Evolutionary conservation across 2,329 filamentous ascomycete species (phyloP).

Genomic region (Zymoseptoria ardabiliae): DNA sequence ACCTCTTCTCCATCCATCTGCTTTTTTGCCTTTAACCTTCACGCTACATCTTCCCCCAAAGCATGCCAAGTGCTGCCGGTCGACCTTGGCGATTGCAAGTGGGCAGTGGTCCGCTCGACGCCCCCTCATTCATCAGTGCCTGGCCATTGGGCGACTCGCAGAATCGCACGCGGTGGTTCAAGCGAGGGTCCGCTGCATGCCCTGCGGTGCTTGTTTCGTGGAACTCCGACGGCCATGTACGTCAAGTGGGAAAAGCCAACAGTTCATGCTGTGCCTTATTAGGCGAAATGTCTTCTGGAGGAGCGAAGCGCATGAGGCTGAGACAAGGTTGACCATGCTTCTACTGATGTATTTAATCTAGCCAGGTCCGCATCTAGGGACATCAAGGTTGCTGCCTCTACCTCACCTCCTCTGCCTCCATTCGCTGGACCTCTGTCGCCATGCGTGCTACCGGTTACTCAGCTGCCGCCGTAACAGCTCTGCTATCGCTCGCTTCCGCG

Average conservation of each 20-base stretch:
- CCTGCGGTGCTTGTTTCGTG: background rate
- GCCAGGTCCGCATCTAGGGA: background rate
- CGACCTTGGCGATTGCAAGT: constrained; percentile 2
- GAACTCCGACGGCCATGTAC: background rate
- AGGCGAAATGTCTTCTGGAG: background rate
- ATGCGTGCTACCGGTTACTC: constrained; percentile 10
- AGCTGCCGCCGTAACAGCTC: constrained; percentile 5
- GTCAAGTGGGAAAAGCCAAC: background rate
- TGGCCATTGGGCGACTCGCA: background rate
- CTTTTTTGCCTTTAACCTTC: background rate
- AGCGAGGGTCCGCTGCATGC: background rate
- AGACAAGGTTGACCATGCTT: background rate
- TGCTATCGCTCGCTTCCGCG: constrained; percentile 27
- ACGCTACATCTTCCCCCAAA: background rate
- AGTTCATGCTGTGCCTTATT: background rate
- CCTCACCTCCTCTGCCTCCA: background rate
- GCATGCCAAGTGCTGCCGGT: constrained; percentile 1
- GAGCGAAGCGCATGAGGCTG: background rate
- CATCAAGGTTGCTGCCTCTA: background rate
- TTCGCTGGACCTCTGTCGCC: constrained; percentile 1
- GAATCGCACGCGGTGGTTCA: background rate
- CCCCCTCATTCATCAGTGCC: background rate
- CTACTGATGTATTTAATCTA: background rate
- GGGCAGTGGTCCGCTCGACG: background rate
- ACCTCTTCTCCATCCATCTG: background rate